Evolutionary conservation across 1,139 yeast genomes (phyloP), one percentile per base, ranked within the genome.

Genomic region (Hanseniaspora uvarum): DNA sequence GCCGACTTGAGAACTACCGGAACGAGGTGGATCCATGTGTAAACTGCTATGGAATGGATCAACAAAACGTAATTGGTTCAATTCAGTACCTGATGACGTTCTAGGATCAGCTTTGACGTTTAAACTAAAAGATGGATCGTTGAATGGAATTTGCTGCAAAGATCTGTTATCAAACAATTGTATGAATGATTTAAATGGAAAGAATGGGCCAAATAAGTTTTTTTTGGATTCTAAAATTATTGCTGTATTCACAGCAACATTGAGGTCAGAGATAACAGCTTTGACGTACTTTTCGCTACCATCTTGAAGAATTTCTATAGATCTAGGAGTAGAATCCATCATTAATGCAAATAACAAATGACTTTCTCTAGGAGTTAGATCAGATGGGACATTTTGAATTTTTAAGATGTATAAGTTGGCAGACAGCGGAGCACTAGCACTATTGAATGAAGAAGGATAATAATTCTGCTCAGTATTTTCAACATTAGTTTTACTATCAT

Each of bases 281-380:
- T 72, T 70, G 36, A 83, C 72, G 34, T 73, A 70, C 1, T 56
- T 50, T 53, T 56, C 44, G 41, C 59, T 51, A 14, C 52, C 50
- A 34, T 59, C 60, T 54, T 49, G 60, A 53, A 46, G 28, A 62
- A 62, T 49, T 70, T 70, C 52, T 86, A 67, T 60, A 86, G 95
- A 52, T 85, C 75, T 59, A 72, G 68, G 36, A 81, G 65, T 60
- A 84, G 86, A 61, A 86, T 95, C 56, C 77, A 73, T 19, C 77
- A 73, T 19, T 18, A 89, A 74, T 7, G 96, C 78, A 65, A 89
- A 89, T 33, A 89, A 74, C 36, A 86, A 73, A 43, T 79, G 74
- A 19, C 92, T 83, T 67, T 89, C 97, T 63, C 96, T 79, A 33
- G 75, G 66, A 3, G 89, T 69, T 46, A 88, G 70, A 65, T 88